Evolutionary conservation across 1,139 yeast genomes (phyloP).

Genomic region (Trichomonascaceae sp.): DNA sequence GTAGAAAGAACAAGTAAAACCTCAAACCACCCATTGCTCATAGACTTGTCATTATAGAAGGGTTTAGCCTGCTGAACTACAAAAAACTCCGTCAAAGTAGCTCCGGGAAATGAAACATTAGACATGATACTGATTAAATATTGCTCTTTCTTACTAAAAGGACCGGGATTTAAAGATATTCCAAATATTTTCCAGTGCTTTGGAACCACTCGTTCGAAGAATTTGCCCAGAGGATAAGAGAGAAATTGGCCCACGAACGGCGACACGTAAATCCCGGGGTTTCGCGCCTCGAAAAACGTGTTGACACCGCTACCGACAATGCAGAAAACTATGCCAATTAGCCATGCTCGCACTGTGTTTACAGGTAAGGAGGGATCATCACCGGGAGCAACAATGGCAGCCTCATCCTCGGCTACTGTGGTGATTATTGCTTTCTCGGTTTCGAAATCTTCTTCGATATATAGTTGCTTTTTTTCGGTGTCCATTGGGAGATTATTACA

Average conservation of each 20-base stretch:
- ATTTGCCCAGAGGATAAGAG: slow-evolving; percentile 50
- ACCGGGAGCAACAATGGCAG: slow-evolving; percentile 40
- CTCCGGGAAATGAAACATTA: slow-evolving; percentile 11
- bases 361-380: slow-evolving; percentile 36
- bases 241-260: slow-evolving; percentile 51
- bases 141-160: slow-evolving; percentile 67
- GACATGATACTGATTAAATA: slow-evolving; percentile 35
- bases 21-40: slow-evolving; percentile 43
- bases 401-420: slow-evolving; percentile 1
- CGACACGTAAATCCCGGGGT: slow-evolving; percentile 43
- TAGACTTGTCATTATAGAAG: slow-evolving; percentile 40
- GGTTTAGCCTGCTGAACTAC: slow-evolving; percentile 16
- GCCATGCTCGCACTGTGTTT: slow-evolving; percentile 49
- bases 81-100: slow-evolving; percentile 13
- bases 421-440: background rate
- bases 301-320: slow-evolving; percentile 51
- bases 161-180: slow-evolving; percentile 50
- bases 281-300: slow-evolving; percentile 52
- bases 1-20: slow-evolving; percentile 46
- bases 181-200: slow-evolving; percentile 45
- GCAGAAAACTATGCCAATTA: slow-evolving; percentile 50
- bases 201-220: slow-evolving; percentile 22
- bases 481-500: background rate
- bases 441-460: background rate
- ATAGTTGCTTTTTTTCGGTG: background rate